phyloP scores from a whole-genome alignment of 2,329 filamentous ascomycete genomes.

The Verticillium dahliae region DNA sequence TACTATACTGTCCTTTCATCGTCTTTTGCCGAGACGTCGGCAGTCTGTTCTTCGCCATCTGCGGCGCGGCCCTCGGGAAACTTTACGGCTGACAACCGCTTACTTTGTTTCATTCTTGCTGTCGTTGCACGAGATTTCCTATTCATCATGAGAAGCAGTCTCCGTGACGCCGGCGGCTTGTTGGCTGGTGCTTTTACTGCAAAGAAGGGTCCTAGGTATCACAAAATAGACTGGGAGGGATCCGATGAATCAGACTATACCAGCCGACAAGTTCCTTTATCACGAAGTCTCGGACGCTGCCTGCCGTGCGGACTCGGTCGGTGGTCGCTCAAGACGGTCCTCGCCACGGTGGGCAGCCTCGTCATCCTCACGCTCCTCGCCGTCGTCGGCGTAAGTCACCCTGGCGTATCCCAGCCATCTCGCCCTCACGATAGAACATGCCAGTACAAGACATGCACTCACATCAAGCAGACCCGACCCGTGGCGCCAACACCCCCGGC shows the following conservation, averaged over 20 bases:
- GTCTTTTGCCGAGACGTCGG: neutral
- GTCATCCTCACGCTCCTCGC: neutral
- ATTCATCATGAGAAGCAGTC: neutral
- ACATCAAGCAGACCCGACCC: no score
- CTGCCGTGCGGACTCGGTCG: neutral
- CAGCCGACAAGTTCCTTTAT: neutral
- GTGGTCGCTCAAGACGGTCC: neutral
- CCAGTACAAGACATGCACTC: no score
- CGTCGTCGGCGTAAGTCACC: neutral
- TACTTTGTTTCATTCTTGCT: neutral
- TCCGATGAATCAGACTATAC: neutral
- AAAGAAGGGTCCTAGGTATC: neutral
- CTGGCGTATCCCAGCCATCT: no score
- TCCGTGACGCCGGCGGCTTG: neutral
- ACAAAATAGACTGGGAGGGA: neutral
- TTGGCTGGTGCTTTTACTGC: neutral
- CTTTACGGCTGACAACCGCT: neutral
- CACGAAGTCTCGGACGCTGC: neutral
- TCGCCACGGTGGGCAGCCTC: neutral
- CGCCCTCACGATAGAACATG: no score
- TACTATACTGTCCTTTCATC: neutral
- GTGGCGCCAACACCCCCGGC: neutral
- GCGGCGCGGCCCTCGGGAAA: neutral
- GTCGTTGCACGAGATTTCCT: neutral
- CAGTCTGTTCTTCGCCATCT: neutral